phyloP scores from a whole-genome alignment of 331 rosid species.

The Erythrophleum ivorense region DNA sequence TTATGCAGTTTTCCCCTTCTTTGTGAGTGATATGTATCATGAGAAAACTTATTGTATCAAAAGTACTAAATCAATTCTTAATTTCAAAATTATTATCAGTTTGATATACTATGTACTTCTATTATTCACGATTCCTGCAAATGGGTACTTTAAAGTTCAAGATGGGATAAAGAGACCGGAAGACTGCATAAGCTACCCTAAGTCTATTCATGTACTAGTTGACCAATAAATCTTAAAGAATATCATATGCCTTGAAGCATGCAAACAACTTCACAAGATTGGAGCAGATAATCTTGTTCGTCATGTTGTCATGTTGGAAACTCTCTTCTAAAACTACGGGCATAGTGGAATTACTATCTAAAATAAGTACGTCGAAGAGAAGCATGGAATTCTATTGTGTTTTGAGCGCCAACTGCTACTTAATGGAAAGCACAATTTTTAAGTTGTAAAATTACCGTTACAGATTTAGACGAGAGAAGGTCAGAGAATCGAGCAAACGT shows the following conservation, averaged over 20 bases:
- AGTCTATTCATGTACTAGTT: constrained; percentile 55
- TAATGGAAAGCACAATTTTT: constrained; percentile 55
- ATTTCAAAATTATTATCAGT: constrained; percentile 37
- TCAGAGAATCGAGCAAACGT: constrained; percentile 40
- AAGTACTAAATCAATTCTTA: constrained; percentile 67
- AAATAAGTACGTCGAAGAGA: constrained; percentile 51
- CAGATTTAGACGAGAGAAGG: constrained; percentile 46
- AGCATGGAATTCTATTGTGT: constrained; percentile 55
- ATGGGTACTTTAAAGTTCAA: constrained; percentile 78
- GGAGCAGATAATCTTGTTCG: not conserved
- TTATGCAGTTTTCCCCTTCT: constrained; percentile 58
- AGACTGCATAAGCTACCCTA: constrained; percentile 64
- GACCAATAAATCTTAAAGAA: constrained; percentile 52
- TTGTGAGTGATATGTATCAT: constrained; percentile 46
- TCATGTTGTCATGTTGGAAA: not conserved
- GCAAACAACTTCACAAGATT: not conserved
- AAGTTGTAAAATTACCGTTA: constrained; percentile 52
- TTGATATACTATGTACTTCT: not conserved
- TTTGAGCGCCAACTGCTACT: constrained; percentile 56
- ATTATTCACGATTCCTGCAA: constrained; percentile 76
- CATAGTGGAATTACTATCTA: constrained; percentile 51
- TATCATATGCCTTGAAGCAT: constrained; percentile 2
- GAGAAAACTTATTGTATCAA: constrained; percentile 59
- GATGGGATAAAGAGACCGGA: constrained; percentile 52
- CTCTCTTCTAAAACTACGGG: constrained; percentile 50